A percentile compares a stretch with the other conserved stretches of the same genome.
Conservation (phyloP, 169 alveolate genomes). For the Eimeria brunetti region DNA sequence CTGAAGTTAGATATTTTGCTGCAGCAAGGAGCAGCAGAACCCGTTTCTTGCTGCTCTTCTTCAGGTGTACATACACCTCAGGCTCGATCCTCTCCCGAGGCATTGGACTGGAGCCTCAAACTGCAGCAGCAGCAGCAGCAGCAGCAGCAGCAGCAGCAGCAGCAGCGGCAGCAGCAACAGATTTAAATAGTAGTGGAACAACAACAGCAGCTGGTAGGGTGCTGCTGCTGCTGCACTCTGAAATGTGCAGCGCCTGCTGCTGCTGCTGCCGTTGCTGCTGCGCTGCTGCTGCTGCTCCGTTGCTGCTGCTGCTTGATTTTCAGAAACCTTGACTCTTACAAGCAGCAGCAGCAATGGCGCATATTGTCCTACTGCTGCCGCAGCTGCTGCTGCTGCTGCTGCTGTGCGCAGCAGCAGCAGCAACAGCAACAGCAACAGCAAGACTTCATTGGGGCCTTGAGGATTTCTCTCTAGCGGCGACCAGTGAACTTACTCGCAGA, state of each 20-base stretch:
- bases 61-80: conserved; percentile 14
- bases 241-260: not conserved
- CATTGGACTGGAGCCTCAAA: not conserved
- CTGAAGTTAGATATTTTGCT: not conserved
- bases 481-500: not conserved
- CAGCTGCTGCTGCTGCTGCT: conserved; percentile 11
- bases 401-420: conserved; percentile 2
- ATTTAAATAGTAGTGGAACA: not conserved
- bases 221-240: not conserved
- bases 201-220: not conserved
- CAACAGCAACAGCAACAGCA: too few species aligned
- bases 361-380: not conserved
- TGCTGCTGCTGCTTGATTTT: not conserved
- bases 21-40: not conserved
- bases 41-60: not conserved
- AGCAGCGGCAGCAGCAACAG: conserved; percentile 1
- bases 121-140: conserved; percentile 20
- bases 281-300: not conserved
- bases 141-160: conserved; percentile 30
- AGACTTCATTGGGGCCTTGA: not conserved
- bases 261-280: conserved; percentile 21
- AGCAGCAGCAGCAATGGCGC: not conserved
- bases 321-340: not conserved
- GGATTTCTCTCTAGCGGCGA: not conserved
- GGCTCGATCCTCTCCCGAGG: not conserved